Evolutionary conservation across 148 eudicot species (phyloP).

Genomic region (Selenicereus undatus): DNA sequence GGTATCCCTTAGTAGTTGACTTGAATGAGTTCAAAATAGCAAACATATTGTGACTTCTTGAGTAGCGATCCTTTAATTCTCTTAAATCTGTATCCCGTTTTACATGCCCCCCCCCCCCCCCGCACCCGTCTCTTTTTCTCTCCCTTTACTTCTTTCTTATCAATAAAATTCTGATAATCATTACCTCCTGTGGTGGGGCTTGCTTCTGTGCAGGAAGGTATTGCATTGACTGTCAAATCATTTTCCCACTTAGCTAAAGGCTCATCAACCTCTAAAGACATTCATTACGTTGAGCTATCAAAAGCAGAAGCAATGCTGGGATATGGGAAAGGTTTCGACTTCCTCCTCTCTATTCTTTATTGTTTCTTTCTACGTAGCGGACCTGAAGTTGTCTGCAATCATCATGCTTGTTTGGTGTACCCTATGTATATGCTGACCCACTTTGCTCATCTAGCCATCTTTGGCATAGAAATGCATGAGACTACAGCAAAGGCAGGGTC

Average conservation of each 20-base stretch:
- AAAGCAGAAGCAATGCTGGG: conserved; percentile 76
- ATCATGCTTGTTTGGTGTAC: not conserved
- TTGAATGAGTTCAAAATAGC: not conserved
- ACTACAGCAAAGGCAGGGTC: not conserved
- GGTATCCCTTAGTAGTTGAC: not conserved
- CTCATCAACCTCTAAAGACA: conserved; percentile 35
- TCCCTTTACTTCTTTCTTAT: not conserved
- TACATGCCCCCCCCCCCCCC: not conserved
- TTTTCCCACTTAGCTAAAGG: conserved; percentile 55
- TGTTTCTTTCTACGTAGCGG: not conserved
- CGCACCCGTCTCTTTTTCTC: not conserved
- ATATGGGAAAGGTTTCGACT: conserved; percentile 62
- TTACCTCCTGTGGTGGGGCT: conserved; percentile 7
- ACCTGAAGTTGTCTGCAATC: not conserved
- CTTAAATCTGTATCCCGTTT: not conserved
- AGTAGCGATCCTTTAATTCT: not conserved
- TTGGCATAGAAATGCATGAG: not conserved
- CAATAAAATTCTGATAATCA: not conserved
- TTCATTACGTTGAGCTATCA: conserved; percentile 40
- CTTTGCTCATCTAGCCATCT: not conserved
- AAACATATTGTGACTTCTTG: not conserved
- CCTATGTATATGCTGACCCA: conserved; percentile 1
- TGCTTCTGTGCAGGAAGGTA: conserved; percentile 64
- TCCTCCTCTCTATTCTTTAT: conserved; percentile 9
- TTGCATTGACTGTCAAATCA: conserved; percentile 58